Percentiles rank a stretch among this genome's conserved stretches.
Evolutionary conservation across 2,329 filamentous ascomycete species (phyloP).

Genomic region (Chrysoporthe cubensis): DNA sequence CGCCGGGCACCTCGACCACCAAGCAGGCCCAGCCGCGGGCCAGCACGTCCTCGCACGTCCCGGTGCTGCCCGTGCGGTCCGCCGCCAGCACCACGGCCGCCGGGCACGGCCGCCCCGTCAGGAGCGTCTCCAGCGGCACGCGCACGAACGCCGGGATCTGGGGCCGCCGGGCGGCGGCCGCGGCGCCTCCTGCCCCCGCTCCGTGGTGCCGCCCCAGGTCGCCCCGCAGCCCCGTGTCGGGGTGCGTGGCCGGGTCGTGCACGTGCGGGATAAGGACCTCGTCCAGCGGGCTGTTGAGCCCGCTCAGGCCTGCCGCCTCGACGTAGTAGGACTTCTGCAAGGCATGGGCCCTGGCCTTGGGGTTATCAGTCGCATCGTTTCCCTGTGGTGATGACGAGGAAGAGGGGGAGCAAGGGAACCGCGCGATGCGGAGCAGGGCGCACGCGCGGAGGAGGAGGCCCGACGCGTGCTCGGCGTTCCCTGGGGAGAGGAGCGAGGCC

Average conservation of each 20-base stretch:
- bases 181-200: not conserved
- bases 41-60: slow-evolving; percentile 63
- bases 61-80: slow-evolving; percentile 66
- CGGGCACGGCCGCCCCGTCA: slow-evolving; percentile 40
- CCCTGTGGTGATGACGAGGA: slow-evolving; percentile 35
- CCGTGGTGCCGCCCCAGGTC: not conserved
- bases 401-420: slow-evolving; percentile 56
- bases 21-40: slow-evolving; percentile 65
- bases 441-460: slow-evolving; percentile 67
- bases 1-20: slow-evolving; percentile 65
- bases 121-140: slow-evolving; percentile 48
- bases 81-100: slow-evolving; percentile 62
- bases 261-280: slow-evolving; percentile 67
- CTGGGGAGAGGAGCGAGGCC: slow-evolving; percentile 51
- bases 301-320: slow-evolving; percentile 57
- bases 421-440: slow-evolving; percentile 71
- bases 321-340: slow-evolving; percentile 67
- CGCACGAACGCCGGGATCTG: slow-evolving; percentile 69
- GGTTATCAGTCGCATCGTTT: slow-evolving; percentile 39
- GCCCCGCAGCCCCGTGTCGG: not conserved
- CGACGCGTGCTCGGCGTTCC: slow-evolving; percentile 57
- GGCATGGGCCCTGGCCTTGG: slow-evolving; percentile 67
- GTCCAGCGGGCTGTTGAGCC: slow-evolving; percentile 52
- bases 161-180: not conserved
- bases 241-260: slow-evolving; percentile 30